A percentile compares a stretch with the other conserved stretches of the same genome.
Conservation (phyloP, 768 basidiomycete genomes). For the Amanita rubescens region DNA sequence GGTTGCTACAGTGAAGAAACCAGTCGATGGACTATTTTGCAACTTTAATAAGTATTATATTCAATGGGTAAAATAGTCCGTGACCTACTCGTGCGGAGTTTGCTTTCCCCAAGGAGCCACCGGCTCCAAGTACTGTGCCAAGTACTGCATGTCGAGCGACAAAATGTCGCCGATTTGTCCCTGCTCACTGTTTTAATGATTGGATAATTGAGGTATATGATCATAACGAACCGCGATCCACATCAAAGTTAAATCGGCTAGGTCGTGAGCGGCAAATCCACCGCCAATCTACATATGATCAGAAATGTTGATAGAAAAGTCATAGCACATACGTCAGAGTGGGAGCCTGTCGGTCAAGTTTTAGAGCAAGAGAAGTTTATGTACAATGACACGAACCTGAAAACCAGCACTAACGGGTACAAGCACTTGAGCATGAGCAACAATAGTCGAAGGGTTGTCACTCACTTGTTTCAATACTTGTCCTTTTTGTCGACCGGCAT, state of each 20-base stretch:
- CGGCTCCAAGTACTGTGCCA: constrained; percentile 42
- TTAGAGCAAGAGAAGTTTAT: not conserved
- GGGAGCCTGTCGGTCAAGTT: constrained; percentile 20
- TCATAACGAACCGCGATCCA: constrained; percentile 60
- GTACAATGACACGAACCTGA: constrained; percentile 34
- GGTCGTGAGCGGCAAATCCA: constrained; percentile 59
- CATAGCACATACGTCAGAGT: constrained; percentile 32
- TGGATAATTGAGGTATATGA: constrained; percentile 1
- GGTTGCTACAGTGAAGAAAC: constrained; percentile 44
- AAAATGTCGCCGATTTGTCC: constrained; percentile 50
- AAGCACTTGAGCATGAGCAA: not conserved
- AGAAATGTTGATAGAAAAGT: not conserved
- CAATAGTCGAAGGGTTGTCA: not conserved
- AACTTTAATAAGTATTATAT: constrained; percentile 2
- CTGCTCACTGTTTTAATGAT: constrained; percentile 22
- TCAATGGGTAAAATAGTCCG: not conserved
- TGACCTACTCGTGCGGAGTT: constrained; percentile 52
- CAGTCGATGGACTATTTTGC: constrained; percentile 36
- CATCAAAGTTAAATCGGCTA: constrained; percentile 53
- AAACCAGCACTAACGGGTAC: constrained; percentile 58
- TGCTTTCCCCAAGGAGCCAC: constrained; percentile 55
- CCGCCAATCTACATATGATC: constrained; percentile 49
- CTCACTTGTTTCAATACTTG: constrained; percentile 59
- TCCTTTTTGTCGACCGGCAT: constrained; percentile 40
- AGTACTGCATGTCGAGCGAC: constrained; percentile 48